Percentiles rank a stretch among this genome's conserved stretches.
Conservation (phyloP, 352 stramenopile genomes). For the Globisporangium echinulatum region DNA sequence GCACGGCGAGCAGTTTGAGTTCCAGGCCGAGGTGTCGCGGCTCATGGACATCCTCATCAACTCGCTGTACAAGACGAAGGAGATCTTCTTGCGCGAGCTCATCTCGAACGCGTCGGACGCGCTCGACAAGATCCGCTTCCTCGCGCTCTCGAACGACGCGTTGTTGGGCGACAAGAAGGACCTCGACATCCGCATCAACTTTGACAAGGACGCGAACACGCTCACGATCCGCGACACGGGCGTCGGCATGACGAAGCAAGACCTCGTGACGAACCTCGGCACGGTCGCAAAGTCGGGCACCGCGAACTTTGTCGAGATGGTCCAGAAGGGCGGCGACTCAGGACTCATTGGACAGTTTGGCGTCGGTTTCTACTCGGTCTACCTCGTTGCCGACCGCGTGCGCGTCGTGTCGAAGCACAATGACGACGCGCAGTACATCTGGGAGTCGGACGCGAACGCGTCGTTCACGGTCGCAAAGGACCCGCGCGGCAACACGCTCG, state of each 20-base stretch:
- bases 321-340: slow-evolving; percentile 89
- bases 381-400: slow-evolving; percentile 95
- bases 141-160: slow-evolving; percentile 90
- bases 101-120: slow-evolving; percentile 98
- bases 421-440: slow-evolving; percentile 97
- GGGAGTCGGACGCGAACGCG: slow-evolving; percentile 96
- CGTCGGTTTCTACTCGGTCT: slow-evolving; percentile 99
- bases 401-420: slow-evolving; percentile 97
- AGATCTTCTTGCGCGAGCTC: slow-evolving; percentile 80
- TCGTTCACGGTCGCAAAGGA: slow-evolving; percentile 96
- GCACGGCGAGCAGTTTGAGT: slow-evolving; percentile 84
- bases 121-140: slow-evolving; percentile 99
- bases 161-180: slow-evolving; percentile 88
- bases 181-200: slow-evolving; percentile 96
- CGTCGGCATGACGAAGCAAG: slow-evolving; percentile 98
- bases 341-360: slow-evolving; percentile 99
- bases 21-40: slow-evolving; percentile 96
- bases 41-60: slow-evolving; percentile 90
- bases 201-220: slow-evolving; percentile 93
- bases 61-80: slow-evolving; percentile 18
- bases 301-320: slow-evolving; percentile 97
- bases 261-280: slow-evolving; percentile 96
- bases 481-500: slow-evolving; percentile 93
- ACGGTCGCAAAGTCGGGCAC: slow-evolving; percentile 98
- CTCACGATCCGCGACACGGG: slow-evolving; percentile 98